Base-by-base conservation (phyloP, 106 monocot genomes). In the Chionographis japonica region DNA sequence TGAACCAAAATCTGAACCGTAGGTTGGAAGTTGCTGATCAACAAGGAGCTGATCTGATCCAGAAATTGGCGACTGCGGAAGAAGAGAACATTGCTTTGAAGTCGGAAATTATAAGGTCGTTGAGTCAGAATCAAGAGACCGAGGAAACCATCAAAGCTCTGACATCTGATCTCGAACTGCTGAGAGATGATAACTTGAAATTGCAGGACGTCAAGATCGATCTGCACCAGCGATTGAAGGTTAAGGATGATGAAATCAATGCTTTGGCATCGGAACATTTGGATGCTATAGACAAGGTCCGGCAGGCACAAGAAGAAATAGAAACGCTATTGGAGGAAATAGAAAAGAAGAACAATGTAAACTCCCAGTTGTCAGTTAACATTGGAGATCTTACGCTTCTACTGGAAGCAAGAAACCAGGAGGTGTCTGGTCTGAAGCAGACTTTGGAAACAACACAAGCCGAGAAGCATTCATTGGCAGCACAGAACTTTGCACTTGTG, bases 201-300 rank as follows among this genome's bases (percentile, higher is more conserved):
- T 43, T 82, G 50, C 46, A 43, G 35, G 62, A 63, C 40, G 67
- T 40, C 19, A 78, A 64, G 39, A 53, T 50, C 53, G 75, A 68
- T 67, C 19, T 90, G 62, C 75, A 76, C 37, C 58, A 74, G 39
- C 61, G 79, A 58, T 56, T 86, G 65, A 41, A 70, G 66, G 62
- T 68, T 20, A 83, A 75, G 68, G 58, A 61, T 65, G 78, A 73
- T 20, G 68, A 78, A 68, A 68, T 63, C 35, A 37, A 27, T 37
- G 72, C 59, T 49, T 61, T 85, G 49, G 43, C 58, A 59, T 65
- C 38, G 15, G 63, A 77, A 59, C 66, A 52, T 39, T 55, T 36
- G 15, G 74, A 79, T 40, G 66, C 71, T 35, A 39, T 43, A 36
- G 58, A 74, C 19, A 19, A 62, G 65, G 8, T 72, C 27, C 60